Evolutionary conservation across 208 protist genomes (phyloP).

Genomic region (Porcisia hertigi): DNA sequence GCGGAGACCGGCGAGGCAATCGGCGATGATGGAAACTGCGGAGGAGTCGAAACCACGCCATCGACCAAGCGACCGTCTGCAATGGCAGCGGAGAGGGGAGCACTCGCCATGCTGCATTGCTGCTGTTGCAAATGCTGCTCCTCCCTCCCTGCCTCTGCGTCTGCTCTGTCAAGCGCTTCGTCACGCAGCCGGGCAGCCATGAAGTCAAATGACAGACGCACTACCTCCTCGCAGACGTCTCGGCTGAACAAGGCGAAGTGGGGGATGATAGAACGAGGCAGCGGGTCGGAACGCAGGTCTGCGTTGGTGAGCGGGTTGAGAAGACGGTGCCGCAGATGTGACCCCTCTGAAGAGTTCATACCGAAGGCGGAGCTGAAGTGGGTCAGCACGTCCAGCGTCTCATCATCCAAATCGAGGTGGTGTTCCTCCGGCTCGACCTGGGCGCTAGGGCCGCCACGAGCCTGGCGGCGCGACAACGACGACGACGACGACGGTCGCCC

Average conservation of each 20-base stretch:
- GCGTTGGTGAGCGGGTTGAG: constrained; percentile 15
- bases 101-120: background rate
- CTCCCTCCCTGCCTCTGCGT: constrained; percentile 4
- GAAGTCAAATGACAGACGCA: constrained; percentile 26
- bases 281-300: constrained; percentile 11
- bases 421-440: background rate
- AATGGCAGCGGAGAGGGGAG: background rate
- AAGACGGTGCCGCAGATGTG: constrained; percentile 21
- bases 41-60: background rate
- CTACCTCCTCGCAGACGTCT: constrained; percentile 29
- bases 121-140: constrained; percentile 6
- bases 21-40: constrained; percentile 10
- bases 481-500: background rate
- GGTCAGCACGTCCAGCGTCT: background rate
- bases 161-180: constrained; percentile 10
- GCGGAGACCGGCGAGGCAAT: constrained; percentile 11
- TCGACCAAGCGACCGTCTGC: background rate
- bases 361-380: constrained; percentile 4
- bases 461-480: background rate
- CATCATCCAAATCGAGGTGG: background rate
- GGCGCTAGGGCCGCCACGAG: constrained; percentile 1
- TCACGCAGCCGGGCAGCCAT: constrained; percentile 27
- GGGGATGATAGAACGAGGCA: constrained; percentile 29
- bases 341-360: constrained; percentile 3
- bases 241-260: constrained; percentile 28